Conservation (phyloP, 495 filamentous ascomycete species). For the Aspergillus asperescens region DNA sequence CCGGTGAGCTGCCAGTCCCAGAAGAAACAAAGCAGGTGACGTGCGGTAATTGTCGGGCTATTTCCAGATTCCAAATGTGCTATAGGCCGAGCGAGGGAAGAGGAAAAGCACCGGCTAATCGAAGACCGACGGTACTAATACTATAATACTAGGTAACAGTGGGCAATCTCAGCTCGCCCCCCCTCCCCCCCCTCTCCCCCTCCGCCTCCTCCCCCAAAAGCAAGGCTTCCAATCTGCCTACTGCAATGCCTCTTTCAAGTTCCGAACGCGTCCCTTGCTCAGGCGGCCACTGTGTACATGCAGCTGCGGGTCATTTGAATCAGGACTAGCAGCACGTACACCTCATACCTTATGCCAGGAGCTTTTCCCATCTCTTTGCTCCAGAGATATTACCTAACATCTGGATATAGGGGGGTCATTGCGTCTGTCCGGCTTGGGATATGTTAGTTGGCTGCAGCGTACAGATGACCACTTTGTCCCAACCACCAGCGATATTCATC, state of each 20-base stretch:
- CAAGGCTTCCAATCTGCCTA: neutral
- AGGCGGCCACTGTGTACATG: neutral
- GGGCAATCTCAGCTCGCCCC: too few species aligned
- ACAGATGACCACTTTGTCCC: neutral
- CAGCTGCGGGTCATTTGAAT: conserved; percentile 6
- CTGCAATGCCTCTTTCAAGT: neutral
- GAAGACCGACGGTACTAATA: too few species aligned
- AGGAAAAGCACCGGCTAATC: neutral
- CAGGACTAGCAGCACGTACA: neutral
- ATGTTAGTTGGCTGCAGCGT: neutral
- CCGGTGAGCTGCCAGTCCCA: neutral
- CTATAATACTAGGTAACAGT: too few species aligned
- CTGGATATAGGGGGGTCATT: too few species aligned
- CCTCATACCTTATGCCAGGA: neutral
- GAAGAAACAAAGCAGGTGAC: neutral
- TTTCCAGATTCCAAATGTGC: neutral
- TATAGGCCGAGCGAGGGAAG: neutral
- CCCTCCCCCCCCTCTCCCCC: too few species aligned
- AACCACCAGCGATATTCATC: neutral
- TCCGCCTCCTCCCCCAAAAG: neutral
- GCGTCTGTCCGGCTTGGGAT: neutral
- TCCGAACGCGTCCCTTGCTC: neutral
- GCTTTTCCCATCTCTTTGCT: neutral
- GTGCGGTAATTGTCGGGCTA: neutral
- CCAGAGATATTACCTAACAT: too few species aligned